Evolutionary conservation across 352 stramenopile genomes (phyloP).

Genomic region (Globisporangium barbulae): DNA sequence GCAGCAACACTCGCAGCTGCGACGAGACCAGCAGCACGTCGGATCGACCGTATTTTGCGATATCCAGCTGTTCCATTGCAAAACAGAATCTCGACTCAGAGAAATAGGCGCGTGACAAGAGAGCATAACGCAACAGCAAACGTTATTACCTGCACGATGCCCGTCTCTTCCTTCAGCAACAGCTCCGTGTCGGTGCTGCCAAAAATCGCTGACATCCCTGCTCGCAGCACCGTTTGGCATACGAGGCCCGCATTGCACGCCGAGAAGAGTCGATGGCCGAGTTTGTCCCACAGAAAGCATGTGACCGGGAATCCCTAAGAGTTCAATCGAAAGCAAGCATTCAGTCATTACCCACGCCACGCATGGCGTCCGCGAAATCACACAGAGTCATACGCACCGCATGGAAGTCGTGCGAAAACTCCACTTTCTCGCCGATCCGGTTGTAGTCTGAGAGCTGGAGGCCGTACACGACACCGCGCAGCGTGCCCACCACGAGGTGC

Average conservation of each 20-base stretch:
- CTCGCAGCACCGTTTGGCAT: slow-evolving; percentile 70
- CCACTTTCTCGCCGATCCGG: slow-evolving; percentile 85
- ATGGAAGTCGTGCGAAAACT: slow-evolving; percentile 88
- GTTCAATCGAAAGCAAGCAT: background rate
- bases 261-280: slow-evolving; percentile 70
- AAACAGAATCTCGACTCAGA: background rate
- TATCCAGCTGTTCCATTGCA: slow-evolving; percentile 42
- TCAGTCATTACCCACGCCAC: too few relatives aligned
- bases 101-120: background rate
- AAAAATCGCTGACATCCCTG: slow-evolving; percentile 82
- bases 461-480: slow-evolving; percentile 75
- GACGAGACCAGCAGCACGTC: slow-evolving; percentile 85
- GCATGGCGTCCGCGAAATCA: background rate
- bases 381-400: slow-evolving; percentile 22
- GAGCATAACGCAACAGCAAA: background rate
- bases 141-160: slow-evolving; percentile 65
- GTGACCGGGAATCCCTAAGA: slow-evolving; percentile 70
- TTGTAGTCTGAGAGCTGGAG: slow-evolving; percentile 82
- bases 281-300: slow-evolving; percentile 78
- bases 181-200: slow-evolving; percentile 79
- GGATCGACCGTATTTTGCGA: slow-evolving; percentile 41
- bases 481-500: slow-evolving; percentile 75
- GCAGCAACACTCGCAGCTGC: slow-evolving; percentile 68
- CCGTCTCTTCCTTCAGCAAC: slow-evolving; percentile 82
- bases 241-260: slow-evolving; percentile 78